Base-by-base conservation (phyloP, 768 basidiomycete genomes). In the Astraeus odoratus region DNA sequence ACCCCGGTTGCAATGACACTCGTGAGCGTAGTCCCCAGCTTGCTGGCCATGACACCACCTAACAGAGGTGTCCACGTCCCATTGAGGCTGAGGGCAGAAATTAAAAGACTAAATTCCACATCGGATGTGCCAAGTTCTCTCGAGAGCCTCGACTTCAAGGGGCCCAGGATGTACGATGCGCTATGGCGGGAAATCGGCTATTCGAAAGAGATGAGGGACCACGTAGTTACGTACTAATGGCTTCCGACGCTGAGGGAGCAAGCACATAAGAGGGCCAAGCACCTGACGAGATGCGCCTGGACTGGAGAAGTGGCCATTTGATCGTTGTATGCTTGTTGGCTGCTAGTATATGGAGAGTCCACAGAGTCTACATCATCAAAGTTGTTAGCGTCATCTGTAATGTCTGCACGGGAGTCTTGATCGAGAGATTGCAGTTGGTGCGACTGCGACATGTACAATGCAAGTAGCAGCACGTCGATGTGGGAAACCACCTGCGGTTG, bases 61-160 rank as follows among this genome's bases (percentile, higher is more conserved):
- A 90, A 71, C 5, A 91, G 73, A 0, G 88, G 89, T 7, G 89
- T 92, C 76, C 80, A 78, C 3, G 80, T 79, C 31, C 74, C 80
- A 58, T 89, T 88, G 27, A 92, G 63, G 47, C 79, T 84, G 56
- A 80, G 81, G 0, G 86, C 83, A 8, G 87, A 81, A 37, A 93
- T 76, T 29, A 92, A 67, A 31, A 89, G 70, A 35, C 82, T 80
- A 63, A 85, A 89, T 56, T 90, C 81, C 0, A 82, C 78, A 57
- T 89, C 84, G 19, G 83, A 76, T 1, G 84, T 83, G 37, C 82
- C 81, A 39, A 88, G 70, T 55, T 90, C 85, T 34, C 78, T 71
- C 4, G 75, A 68, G 6, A 86, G 66, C 16, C 78, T 70, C 34
- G 78, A 82, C 64, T 91, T 90, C 46, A 91, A 67, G 8, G 88